Percentiles rank a stretch among this genome's conserved stretches.
Evolutionary conservation across 306 rosid species (phyloP).

Genomic region (Betula pendula): DNA sequence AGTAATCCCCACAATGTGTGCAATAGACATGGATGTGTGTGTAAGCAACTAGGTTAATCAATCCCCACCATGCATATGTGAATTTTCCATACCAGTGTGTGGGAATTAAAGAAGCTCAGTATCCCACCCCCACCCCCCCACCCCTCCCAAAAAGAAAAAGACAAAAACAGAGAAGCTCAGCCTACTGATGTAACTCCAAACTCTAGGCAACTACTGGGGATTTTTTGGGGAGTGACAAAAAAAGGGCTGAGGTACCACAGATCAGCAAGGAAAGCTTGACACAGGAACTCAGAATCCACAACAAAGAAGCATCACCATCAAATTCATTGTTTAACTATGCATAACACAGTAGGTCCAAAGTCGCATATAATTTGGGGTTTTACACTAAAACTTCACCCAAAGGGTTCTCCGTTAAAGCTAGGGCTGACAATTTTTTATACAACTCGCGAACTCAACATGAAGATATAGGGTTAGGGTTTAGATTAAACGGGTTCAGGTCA

Average conservation of each 20-base stretch:
- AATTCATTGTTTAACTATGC: not conserved
- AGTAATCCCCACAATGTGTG: not conserved
- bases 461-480: too few species aligned
- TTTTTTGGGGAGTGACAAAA: not conserved
- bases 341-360: not conserved
- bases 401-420: not conserved
- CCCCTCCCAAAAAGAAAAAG: too few species aligned
- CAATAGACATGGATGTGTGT: too few species aligned
- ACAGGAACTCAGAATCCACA: not conserved
- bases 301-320: not conserved
- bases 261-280: not conserved
- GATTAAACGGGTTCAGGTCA: too few species aligned
- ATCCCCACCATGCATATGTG: not conserved
- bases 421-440: too few species aligned
- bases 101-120: not conserved
- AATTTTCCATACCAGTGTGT: not conserved
- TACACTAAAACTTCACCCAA: not conserved
- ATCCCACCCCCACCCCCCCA: too few species aligned
- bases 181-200: not conserved
- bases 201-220: not conserved
- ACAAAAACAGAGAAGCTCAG: not conserved
- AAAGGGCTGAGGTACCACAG: not conserved
- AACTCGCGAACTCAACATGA: too few species aligned
- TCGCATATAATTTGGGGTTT: not conserved
- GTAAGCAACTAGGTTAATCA: not conserved